Conservation (phyloP, 805 yeast genomes). For the Kodamaea leandrae region DNA sequence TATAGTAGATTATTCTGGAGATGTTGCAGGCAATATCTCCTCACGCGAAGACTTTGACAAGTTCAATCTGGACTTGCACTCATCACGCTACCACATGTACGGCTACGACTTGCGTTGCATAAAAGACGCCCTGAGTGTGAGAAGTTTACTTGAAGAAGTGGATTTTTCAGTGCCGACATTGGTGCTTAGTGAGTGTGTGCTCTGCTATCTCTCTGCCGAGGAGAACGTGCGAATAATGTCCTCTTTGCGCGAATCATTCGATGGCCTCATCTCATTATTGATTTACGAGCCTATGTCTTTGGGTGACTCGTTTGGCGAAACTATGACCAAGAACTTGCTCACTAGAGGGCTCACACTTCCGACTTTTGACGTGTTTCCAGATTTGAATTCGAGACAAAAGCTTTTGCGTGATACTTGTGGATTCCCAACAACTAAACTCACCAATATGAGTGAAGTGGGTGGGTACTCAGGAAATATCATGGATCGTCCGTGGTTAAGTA, state of each 20-base stretch:
- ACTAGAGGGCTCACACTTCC: constrained; percentile 62
- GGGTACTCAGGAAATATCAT: constrained; percentile 33
- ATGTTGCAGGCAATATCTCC: constrained; percentile 12
- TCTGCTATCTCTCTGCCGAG: constrained; percentile 62
- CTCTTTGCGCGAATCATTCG: constrained; percentile 36
- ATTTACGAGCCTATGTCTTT: constrained; percentile 74
- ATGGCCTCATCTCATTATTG: constrained; percentile 28
- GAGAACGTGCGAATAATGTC: constrained; percentile 45
- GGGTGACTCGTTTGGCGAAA: constrained; percentile 59
- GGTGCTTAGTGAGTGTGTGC: constrained; percentile 70
- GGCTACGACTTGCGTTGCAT: constrained; percentile 54
- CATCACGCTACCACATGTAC: constrained; percentile 47
- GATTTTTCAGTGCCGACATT: constrained; percentile 51
- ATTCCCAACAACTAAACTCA: constrained; percentile 34
- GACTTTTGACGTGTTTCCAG: constrained; percentile 52
- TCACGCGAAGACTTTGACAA: constrained; percentile 23
- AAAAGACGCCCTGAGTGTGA: constrained; percentile 7
- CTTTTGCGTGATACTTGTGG: constrained; percentile 24
- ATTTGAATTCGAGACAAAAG: constrained; percentile 27
- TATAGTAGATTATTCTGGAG: constrained; percentile 20
- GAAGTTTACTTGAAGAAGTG: constrained; percentile 18
- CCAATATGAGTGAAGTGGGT: constrained; percentile 46
- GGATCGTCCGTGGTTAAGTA: constrained; percentile 40
- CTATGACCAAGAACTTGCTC: constrained; percentile 62
- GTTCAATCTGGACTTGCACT: constrained; percentile 30